These are phyloP conservation scores for Alternaria longipes DNA, from an alignment of 2,329 filamentous ascomycete species.

Conservation along the genomic window DNA sequence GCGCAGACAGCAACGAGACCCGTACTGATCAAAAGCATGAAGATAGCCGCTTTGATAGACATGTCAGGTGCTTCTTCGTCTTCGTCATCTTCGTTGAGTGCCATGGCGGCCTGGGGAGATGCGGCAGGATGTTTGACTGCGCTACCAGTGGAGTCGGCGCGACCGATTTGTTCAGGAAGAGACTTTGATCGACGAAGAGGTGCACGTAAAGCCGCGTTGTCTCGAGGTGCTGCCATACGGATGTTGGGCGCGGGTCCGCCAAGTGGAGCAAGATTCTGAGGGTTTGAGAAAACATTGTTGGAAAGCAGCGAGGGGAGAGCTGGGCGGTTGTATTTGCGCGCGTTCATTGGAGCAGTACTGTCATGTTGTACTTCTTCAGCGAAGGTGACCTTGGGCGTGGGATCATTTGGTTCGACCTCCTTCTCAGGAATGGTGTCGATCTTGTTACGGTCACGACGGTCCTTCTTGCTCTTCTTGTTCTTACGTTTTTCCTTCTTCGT, in stretches of 20 bases:
- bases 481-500: slow-evolving; percentile 53
- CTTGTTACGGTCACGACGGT: slow-evolving; percentile 53
- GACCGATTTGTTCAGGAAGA: slow-evolving; percentile 49
- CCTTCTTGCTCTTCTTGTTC: slow-evolving; percentile 57
- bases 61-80: slow-evolving; percentile 54
- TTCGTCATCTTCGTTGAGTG: slow-evolving; percentile 31
- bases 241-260: slow-evolving; percentile 41
- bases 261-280: slow-evolving; percentile 45
- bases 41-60: slow-evolving; percentile 66
- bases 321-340: slow-evolving; percentile 63
- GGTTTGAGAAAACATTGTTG: slow-evolving; percentile 72
- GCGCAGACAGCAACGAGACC: slow-evolving; percentile 68
- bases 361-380: slow-evolving; percentile 45
- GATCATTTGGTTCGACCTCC: slow-evolving; percentile 19
- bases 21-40: slow-evolving; percentile 64
- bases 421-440: slow-evolving; percentile 39
- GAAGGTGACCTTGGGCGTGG: slow-evolving; percentile 51
- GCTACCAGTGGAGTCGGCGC: slow-evolving; percentile 28
- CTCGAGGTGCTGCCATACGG: slow-evolving; percentile 43
- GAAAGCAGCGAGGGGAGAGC: slow-evolving; percentile 72
- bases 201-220: slow-evolving; percentile 12
- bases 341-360: slow-evolving; percentile 57
- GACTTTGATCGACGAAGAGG: slow-evolving; percentile 48
- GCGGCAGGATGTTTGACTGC: slow-evolving; percentile 30
- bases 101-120: slow-evolving; percentile 31